Base-by-base conservation (phyloP, 768 basidiomycete species). In the Mycena sanguinolenta region DNA sequence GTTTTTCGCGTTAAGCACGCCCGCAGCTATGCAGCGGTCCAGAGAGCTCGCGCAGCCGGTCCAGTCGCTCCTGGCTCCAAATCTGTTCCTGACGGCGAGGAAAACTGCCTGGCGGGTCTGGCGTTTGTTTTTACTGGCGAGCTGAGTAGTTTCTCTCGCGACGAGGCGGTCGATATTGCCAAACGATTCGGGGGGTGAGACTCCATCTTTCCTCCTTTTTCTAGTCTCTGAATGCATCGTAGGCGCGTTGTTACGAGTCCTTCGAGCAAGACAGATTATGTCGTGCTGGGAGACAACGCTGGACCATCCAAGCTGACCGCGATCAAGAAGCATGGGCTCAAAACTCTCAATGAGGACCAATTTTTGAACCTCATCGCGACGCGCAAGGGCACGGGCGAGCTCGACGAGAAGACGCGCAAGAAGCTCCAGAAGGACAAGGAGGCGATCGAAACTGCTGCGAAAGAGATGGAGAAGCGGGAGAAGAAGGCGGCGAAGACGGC, bases 61-160 rank as follows among this genome's bases (percentile, higher is more conserved):
- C 91, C 91, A 0, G 78, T 83, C n/a, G 88, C 92, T 28, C 83
- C 85, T n/a, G 92, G 92, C 0, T 84, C 88, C 19, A 95, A 92
- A 76, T 85, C 88, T 17, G 86, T 94, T 25, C 94, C 94, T 0
- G 90, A 95, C 52, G 91, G 92, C 17, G 83, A 84, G 30, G 87
- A 88, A 0, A 87, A 92, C 75, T 95, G 94, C 76, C 85, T 99
- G 12, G 88, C 91, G 0, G 97, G 97, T 0, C 84, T 99, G 27
- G 87, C 95, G 0, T 93, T 99, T 76, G 97, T 99, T 25, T 99
- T 99, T 73, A 99, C 98, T 0, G 98, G 97, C 19, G 97, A 99
- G 75, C 81, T 99, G 54, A 89, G 87, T 55, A 93, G 92, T 67
- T 90, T 99, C 73, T 91, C 95, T 1, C 87, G 98, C 42, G 95